Percentiles rank a stretch among this genome's conserved stretches.
Evolutionary conservation across 371 early-diverging fungal species (phyloP).

Genomic region (Actinomortierella ambigua): DNA sequence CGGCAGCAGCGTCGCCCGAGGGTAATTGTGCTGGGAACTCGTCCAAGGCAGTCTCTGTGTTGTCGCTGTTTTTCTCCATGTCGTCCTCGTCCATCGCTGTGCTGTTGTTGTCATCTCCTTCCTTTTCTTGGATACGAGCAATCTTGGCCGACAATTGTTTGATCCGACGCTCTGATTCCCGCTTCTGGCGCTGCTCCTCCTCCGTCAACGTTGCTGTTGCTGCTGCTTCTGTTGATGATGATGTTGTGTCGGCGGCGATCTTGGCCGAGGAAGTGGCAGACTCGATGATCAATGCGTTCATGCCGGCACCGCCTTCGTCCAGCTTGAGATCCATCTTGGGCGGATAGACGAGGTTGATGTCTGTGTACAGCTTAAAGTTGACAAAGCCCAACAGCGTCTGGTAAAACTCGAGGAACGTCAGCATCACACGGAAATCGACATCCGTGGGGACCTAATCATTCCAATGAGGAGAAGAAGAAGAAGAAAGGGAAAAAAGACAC

Average conservation of each 20-base stretch:
- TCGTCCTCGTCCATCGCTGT: slow-evolving; percentile 3
- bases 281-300: slow-evolving; percentile 75
- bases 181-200: slow-evolving; percentile 49
- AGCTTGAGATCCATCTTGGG: slow-evolving; percentile 73
- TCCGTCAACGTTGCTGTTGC: slow-evolving; percentile 28
- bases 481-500: slow-evolving; percentile 5
- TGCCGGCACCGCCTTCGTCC: slow-evolving; percentile 74
- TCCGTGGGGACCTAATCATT: slow-evolving; percentile 75
- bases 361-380: slow-evolving; percentile 90
- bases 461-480: slow-evolving; percentile 4
- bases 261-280: slow-evolving; percentile 49
- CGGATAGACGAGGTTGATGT: slow-evolving; percentile 88
- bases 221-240: slow-evolving; percentile 8
- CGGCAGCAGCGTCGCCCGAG: slow-evolving; percentile 46
- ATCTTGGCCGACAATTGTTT: slow-evolving; percentile 53
- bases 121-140: slow-evolving; percentile 42
- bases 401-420: slow-evolving; percentile 96
- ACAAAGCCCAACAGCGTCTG: slow-evolving; percentile 93
- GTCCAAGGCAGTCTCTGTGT: slow-evolving; percentile 45
- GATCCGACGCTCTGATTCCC: slow-evolving; percentile 52
- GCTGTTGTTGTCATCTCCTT: slow-evolving; percentile 1
- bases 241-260: slow-evolving; percentile 17
- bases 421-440: slow-evolving; percentile 97
- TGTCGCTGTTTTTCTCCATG: slow-evolving; percentile 1
- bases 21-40: slow-evolving; percentile 52